Evolutionary conservation across 2,329 filamentous ascomycete genomes (phyloP).

Genomic region (Xylaria sp.): DNA sequence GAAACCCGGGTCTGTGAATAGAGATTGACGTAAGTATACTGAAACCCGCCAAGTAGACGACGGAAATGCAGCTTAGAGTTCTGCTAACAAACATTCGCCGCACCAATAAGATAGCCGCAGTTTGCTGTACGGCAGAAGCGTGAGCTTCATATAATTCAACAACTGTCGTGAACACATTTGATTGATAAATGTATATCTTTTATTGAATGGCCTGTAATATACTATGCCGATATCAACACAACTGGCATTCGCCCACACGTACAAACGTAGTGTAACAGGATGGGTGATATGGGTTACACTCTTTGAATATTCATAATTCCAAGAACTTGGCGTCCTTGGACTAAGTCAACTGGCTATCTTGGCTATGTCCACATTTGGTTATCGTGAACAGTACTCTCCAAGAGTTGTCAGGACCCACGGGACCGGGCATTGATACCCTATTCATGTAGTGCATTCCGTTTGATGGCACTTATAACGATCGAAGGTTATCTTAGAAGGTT

Average conservation of each 20-base stretch:
- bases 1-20: too few relatives aligned
- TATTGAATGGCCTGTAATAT: neutral
- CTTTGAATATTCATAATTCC: neutral
- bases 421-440: too few relatives aligned
- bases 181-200: neutral
- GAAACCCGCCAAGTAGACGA: neutral
- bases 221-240: neutral
- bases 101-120: neutral
- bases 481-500: too few relatives aligned
- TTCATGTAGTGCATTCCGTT: too few relatives aligned
- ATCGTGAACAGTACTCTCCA: too few relatives aligned
- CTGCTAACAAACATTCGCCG: neutral
- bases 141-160: neutral
- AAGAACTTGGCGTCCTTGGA: neutral
- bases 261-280: neutral
- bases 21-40: neutral
- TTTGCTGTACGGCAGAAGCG: neutral
- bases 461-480: too few relatives aligned
- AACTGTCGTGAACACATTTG: neutral
- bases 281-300: neutral
- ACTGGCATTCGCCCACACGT: neutral
- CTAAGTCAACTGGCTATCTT: neutral
- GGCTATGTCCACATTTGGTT: too few relatives aligned
- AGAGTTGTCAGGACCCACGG: too few relatives aligned
- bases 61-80: neutral